Evolutionary conservation across 495 filamentous ascomycete species (phyloP), one percentile per base, ranked within the genome.

Genomic region (Penicillium angulare): DNA sequence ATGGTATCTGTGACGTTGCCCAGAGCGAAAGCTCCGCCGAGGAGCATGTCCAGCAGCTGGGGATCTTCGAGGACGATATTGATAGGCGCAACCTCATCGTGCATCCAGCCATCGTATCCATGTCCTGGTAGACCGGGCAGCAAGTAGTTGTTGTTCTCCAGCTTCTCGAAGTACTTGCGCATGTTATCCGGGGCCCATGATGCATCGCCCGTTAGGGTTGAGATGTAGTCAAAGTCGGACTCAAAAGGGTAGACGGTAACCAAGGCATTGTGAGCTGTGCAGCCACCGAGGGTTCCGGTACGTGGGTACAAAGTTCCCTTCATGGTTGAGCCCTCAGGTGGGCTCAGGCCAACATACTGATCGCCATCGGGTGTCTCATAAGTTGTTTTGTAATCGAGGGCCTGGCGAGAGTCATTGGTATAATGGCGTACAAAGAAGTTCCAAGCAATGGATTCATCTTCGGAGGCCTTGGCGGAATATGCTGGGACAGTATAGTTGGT

Each of bases 71-170:
- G 56, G 2, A 78, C 71, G 29, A 83, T 59, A 13, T 57, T 70
- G 3, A 79, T 48, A 4, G 77, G 74, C 0, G 79, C 72, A 5
- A 72, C 53, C 20, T 76, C 74, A 1, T 76, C 81, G 15, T 60
- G 47, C 16, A 86, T 61, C 79, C 79, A 88, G 17, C 85, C 83
- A 32, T 74, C 59, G 43, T 68, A 76, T n/a, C 84, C 84, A 58
- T 86, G 84, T 23, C 78, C 79, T 0, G 57, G 43, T 2, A 49
- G 39, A 1, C 66, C 57, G 6, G 69, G 69, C 0, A 72, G 64
- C 0, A 71, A 53, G 59, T 86, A 85, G 26, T 76, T 52, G 55
- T 79, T 79, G 29, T 74, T 73, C 64, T 86, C 83, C 27, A 85
- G 46, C 22, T 55, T 55, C 24, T 48, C 43, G n/a, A 75, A 74